A percentile compares a stretch with the other conserved stretches of the same genome.
Evolutionary conservation across 352 stramenopile genomes (phyloP).

Genomic region (Globisporangium viniferum): DNA sequence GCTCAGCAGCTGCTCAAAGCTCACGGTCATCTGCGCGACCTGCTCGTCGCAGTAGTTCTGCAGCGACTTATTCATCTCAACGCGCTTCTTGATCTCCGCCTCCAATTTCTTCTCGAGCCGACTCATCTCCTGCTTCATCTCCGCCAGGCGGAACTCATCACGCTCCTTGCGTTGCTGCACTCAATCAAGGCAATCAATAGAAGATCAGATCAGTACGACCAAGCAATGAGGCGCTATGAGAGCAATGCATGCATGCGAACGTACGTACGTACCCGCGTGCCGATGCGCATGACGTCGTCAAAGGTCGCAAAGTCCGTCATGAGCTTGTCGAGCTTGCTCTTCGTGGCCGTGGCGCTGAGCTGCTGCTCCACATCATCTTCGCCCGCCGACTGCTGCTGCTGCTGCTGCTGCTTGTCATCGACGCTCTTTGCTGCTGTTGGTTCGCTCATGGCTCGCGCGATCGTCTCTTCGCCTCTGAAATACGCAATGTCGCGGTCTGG

Average conservation of each 20-base stretch:
- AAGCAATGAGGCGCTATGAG: neutral
- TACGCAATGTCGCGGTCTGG: neutral
- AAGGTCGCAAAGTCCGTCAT: constrained; percentile 86
- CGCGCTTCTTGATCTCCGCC: constrained; percentile 91
- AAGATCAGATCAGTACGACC: neutral
- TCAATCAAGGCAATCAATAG: neutral
- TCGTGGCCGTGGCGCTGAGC: constrained; percentile 68
- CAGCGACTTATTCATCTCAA: constrained; percentile 93
- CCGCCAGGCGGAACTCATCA: constrained; percentile 90
- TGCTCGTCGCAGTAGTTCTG: constrained; percentile 90
- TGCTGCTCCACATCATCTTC: constrained; percentile 19
- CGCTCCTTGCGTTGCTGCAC: constrained; percentile 87
- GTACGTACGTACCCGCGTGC: constrained; percentile 58
- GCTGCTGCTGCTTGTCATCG: neutral
- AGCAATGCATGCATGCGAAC: neutral
- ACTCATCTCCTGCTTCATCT: constrained; percentile 91
- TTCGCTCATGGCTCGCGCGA: neutral
- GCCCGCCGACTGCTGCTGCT: constrained; percentile 2
- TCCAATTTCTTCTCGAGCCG: constrained; percentile 90
- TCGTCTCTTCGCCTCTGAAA: neutral
- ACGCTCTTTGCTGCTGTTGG: neutral
- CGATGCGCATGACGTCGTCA: constrained; percentile 84
- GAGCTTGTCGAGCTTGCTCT: constrained; percentile 80
- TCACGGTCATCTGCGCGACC: constrained; percentile 78
- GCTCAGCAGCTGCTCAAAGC: constrained; percentile 79